These are phyloP conservation scores for Capsella bursapastoris DNA, from an alignment of 345 rosid genomes.

Conservation along the genomic window DNA sequence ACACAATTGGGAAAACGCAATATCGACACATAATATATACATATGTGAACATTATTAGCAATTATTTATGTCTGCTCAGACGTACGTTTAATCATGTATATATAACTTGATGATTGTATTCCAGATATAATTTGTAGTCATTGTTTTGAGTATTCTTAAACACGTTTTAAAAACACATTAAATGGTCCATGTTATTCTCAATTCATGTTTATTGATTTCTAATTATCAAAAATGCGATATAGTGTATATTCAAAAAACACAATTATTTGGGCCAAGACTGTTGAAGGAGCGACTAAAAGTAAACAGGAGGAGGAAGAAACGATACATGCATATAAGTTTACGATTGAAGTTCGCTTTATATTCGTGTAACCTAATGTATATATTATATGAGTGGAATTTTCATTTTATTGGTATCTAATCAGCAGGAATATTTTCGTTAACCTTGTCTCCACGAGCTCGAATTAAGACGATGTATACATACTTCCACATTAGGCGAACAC, in stretches of 20 bases:
- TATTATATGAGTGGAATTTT: conserved; percentile 35
- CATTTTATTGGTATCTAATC: conserved; percentile 46
- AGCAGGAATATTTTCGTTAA: conserved; percentile 34
- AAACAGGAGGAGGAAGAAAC: conserved; percentile 4
- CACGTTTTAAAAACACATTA: conserved; percentile 32
- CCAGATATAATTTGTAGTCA: conserved; percentile 13
- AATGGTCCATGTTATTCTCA: conserved; percentile 12
- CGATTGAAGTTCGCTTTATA: conserved; percentile 4
- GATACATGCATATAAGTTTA: background rate
- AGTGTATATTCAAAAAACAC: conserved; percentile 22
- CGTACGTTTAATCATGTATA: background rate
- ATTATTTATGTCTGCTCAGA: background rate
- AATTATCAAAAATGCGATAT: conserved; percentile 32
- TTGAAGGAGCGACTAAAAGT: conserved; percentile 28
- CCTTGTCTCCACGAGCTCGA: conserved; percentile 45
- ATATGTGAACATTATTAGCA: background rate
- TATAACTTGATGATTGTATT: conserved; percentile 12
- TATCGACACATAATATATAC: background rate
- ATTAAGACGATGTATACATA: conserved; percentile 21
- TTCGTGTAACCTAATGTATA: conserved; percentile 8
- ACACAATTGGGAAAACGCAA: conserved; percentile 31
- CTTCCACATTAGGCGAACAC: conserved; percentile 35
- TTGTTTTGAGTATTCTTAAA: conserved; percentile 35
- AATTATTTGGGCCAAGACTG: conserved; percentile 33
- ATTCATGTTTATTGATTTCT: conserved; percentile 11